These are phyloP conservation scores for Amauroascus niger DNA, from an alignment of 2,329 filamentous ascomycete species.

Conservation along the genomic window DNA sequence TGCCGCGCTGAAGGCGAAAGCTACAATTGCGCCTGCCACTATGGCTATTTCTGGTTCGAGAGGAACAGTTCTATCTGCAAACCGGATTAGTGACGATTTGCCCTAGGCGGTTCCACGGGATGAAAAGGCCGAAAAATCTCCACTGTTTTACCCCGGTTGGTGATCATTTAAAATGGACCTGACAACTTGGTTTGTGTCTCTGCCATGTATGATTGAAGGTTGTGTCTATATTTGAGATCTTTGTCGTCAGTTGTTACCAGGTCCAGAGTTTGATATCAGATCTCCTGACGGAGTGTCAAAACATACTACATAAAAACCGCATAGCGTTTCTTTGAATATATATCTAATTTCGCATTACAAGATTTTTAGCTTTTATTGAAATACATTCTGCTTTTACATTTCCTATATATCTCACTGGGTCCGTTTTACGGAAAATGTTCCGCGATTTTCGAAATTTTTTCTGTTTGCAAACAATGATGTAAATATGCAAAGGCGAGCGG, in stretches of 20 bases:
- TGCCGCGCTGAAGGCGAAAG: conserved; percentile 33
- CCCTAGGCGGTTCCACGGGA: background rate
- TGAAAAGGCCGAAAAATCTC: background rate
- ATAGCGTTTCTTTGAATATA: conserved; percentile 5
- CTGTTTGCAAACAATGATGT: no score
- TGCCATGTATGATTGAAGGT: no score
- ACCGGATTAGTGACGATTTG: conserved; percentile 2
- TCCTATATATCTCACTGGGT: no score
- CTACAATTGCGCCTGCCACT: conserved; percentile 14
- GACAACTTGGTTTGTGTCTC: no score
- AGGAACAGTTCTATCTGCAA: conserved; percentile 10
- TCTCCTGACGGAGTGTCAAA: background rate
- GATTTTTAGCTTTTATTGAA: no score
- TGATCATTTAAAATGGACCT: background rate
- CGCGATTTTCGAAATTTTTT: no score
- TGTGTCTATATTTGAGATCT: no score
- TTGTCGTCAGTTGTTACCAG: no score
- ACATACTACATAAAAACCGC: conserved; percentile 1
- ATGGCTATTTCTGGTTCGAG: conserved; percentile 8
- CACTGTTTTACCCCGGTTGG: background rate
- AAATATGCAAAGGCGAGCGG: no score
- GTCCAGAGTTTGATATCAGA: background rate
- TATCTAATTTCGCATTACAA: conserved; percentile 9
- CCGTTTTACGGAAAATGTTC: no score
- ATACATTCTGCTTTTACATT: no score